Conservation (phyloP, 345 rosid species). For the Lepidium didymum region DNA sequence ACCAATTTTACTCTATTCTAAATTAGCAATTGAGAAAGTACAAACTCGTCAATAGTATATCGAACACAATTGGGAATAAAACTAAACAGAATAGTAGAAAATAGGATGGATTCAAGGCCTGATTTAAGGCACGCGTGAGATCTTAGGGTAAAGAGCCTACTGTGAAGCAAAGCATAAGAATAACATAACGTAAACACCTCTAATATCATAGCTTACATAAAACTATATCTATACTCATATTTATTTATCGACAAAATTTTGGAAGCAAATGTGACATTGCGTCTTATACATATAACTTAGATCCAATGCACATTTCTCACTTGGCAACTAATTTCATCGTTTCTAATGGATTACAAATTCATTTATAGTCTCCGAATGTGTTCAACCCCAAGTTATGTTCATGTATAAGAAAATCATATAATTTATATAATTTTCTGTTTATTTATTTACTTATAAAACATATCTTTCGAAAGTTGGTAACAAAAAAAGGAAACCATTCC, state of each 20-base stretch:
- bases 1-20: background rate
- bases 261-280: background rate
- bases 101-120: conserved; percentile 6
- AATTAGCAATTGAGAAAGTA: background rate
- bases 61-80: background rate
- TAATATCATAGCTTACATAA: background rate
- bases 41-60: background rate
- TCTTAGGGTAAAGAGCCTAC: conserved; percentile 4
- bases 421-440: too few relatives aligned
- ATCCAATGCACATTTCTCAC: too few relatives aligned
- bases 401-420: too few relatives aligned
- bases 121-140: conserved; percentile 10
- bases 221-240: background rate
- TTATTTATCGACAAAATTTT: background rate
- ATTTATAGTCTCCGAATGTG: too few relatives aligned
- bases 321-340: background rate
- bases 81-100: background rate
- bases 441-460: background rate
- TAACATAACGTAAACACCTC: background rate
- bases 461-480: background rate
- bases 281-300: background rate
- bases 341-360: background rate
- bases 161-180: background rate
- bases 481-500: background rate
- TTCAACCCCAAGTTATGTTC: too few relatives aligned